phyloP scores from a whole-genome alignment of 805 yeast species.

The Ogataea paradorogensis region DNA sequence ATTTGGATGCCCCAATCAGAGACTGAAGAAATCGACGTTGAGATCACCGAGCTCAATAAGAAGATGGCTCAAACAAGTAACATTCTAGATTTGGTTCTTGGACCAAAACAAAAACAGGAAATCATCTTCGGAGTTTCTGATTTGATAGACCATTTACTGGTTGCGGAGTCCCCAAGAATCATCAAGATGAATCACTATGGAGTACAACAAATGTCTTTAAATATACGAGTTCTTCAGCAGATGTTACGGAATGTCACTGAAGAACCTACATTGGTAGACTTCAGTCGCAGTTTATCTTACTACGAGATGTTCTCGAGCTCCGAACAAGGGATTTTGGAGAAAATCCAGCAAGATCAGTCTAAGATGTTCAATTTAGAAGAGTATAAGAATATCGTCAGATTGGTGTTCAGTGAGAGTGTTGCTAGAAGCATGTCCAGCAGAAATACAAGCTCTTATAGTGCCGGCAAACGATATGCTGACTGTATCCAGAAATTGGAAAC shows the following conservation, averaged over 20 bases:
- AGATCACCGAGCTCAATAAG: slow-evolving; percentile 48
- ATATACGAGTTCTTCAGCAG: slow-evolving; percentile 66
- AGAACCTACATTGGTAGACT: slow-evolving; percentile 52
- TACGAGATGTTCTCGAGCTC: slow-evolving; percentile 53
- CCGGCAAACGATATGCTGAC: slow-evolving; percentile 26
- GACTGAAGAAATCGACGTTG: slow-evolving; percentile 59
- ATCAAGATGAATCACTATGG: slow-evolving; percentile 55
- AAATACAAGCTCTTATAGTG: slow-evolving; percentile 24
- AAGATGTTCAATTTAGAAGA: slow-evolving; percentile 40
- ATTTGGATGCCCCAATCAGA: slow-evolving; percentile 51
- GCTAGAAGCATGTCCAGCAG: slow-evolving; percentile 19
- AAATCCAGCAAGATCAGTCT: slow-evolving; percentile 27
- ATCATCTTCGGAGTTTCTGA: slow-evolving; percentile 48
- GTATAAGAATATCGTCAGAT: slow-evolving; percentile 47
- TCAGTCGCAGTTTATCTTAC: slow-evolving; percentile 50
- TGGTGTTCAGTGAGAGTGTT: slow-evolving; percentile 45
- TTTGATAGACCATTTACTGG: slow-evolving; percentile 49
- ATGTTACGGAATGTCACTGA: slow-evolving; percentile 57
- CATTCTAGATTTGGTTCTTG: slow-evolving; percentile 34
- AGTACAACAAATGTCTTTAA: slow-evolving; percentile 53
- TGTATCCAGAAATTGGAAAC: slow-evolving; percentile 19
- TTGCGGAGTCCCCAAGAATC: slow-evolving; percentile 51
- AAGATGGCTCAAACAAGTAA: slow-evolving; percentile 47
- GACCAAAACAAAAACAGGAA: slow-evolving; percentile 27
- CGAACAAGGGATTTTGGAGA: slow-evolving; percentile 45